Conservation (phyloP, 164 flowering plant species). For the Aristolochia californica region DNA sequence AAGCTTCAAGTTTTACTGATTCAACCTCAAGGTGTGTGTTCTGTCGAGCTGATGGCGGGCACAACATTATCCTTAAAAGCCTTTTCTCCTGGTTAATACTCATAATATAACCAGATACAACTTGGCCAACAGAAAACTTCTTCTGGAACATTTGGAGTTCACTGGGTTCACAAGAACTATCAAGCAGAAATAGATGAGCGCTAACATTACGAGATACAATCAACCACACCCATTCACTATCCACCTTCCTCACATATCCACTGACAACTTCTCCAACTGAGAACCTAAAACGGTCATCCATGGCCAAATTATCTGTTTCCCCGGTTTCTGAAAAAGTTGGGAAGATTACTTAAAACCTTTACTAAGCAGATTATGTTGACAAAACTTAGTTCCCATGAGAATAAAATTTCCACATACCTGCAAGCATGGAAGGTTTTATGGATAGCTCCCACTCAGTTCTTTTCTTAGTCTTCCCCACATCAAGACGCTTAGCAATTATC, state of each 20-base stretch:
- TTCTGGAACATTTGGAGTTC: conserved; percentile 61
- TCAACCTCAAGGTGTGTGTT: conserved; percentile 7
- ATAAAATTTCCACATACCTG: conserved; percentile 28
- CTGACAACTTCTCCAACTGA: conserved; percentile 44
- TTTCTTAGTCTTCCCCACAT: conserved; percentile 24
- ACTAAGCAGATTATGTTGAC: no score
- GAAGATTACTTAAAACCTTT: no score
- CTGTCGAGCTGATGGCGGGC: conserved; percentile 17
- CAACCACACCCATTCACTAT: conserved; percentile 76
- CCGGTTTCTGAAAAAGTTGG: conserved; percentile 25
- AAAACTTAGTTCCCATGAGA: not conserved
- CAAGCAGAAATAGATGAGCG: conserved; percentile 69
- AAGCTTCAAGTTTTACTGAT: conserved; percentile 1
- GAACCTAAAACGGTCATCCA: conserved; percentile 27
- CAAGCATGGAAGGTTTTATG: conserved; percentile 45
- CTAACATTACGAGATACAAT: conserved; percentile 50
- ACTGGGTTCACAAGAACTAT: conserved; percentile 57
- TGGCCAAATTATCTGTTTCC: conserved; percentile 14
- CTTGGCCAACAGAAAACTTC: conserved; percentile 53
- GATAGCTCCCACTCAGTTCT: conserved; percentile 63
- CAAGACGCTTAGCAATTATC: conserved; percentile 40
- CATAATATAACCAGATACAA: conserved; percentile 50
- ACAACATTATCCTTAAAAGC: conserved; percentile 43
- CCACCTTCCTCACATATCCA: conserved; percentile 80
- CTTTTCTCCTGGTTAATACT: conserved; percentile 49